phyloP scores from a whole-genome alignment of 768 basidiomycete species.

The Kondoa malvinella region DNA sequence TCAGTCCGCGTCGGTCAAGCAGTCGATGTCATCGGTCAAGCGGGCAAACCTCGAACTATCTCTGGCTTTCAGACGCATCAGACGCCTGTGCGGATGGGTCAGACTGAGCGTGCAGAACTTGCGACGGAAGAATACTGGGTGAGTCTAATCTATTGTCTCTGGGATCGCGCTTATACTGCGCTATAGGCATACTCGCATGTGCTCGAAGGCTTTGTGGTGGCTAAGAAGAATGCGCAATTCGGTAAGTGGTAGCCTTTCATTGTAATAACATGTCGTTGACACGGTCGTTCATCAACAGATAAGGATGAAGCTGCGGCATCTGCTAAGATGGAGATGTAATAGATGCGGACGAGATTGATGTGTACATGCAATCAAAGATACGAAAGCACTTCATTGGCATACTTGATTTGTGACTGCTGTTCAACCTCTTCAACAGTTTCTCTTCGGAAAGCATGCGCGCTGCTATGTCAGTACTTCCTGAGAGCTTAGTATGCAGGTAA shows the following conservation, averaged over 20 bases:
- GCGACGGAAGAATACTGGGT: conserved; percentile 90
- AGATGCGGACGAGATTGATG: background rate
- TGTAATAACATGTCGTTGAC: background rate
- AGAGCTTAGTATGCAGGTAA: no score
- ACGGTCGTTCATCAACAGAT: background rate
- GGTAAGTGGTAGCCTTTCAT: conserved; percentile 20
- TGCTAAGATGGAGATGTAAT: background rate
- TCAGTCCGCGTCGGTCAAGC: conserved; percentile 94
- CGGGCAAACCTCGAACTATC: conserved; percentile 89
- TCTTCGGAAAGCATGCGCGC: no score
- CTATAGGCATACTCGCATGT: conserved; percentile 52
- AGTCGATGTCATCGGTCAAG: conserved; percentile 91
- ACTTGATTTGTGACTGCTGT: background rate
- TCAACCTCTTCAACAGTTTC: no score
- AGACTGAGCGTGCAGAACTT: conserved; percentile 82
- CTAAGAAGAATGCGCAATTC: conserved; percentile 34
- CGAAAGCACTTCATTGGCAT: background rate
- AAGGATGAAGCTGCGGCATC: background rate
- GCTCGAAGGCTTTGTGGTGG: conserved; percentile 57
- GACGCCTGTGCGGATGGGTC: conserved; percentile 85
- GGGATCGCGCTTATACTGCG: background rate
- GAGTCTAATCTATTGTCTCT: background rate
- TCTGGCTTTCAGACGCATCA: conserved; percentile 97
- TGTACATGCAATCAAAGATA: background rate
- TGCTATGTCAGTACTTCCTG: no score